Base-by-base conservation (phyloP, 805 yeast species). In the Metschnikowia baotianmanensis region DNA sequence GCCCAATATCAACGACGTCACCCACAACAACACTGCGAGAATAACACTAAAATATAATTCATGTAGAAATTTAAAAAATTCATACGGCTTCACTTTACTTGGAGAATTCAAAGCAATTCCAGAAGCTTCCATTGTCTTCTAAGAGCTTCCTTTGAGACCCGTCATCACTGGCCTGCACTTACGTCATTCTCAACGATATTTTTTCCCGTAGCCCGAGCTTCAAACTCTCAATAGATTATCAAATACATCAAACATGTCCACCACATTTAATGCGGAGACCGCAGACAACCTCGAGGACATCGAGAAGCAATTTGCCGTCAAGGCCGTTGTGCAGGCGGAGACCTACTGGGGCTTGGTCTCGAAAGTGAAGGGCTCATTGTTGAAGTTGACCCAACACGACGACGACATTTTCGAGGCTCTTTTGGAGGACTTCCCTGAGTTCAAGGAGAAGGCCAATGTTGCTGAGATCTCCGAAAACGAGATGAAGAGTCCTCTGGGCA, bases 281-380 rank as follows among this genome's bases (percentile, higher is more conserved):
- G 97, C 99, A 33, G 96, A 93, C 47, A 93, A 93, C 71, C 73
- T 87, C 55, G 98, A 91, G 66, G 96, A 88, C 56, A 88, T 93
- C 57, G 99, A 93, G 67, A 88, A 81, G 75, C 98, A 93, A 70
- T 93, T 93, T 59, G 98, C 99, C 30, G 99, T 93, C 45, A 87
- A 85, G 66, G 99, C 98, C 5, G 99, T 93, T 13, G 82, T 78
- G 64, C 98, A 93, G 63, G 93, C 96, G 43, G 95, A 88, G 59
- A 83, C 96, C 1, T 93, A 91, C 76, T 93, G 96, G 96, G 73
- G 74, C 34, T 64, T 93, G 43, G 67, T 93, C 40, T 76, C 76
- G 43, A 78, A 79, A 52, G 69, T 89, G 42, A 81, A 83, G 46
- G 97, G 95, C n/a, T 77, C 93, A 31, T 78, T 76, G 52, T 72